Evolutionary conservation across 768 basidiomycete genomes (phyloP).

Genomic region (Naganishia friedmannii): DNA sequence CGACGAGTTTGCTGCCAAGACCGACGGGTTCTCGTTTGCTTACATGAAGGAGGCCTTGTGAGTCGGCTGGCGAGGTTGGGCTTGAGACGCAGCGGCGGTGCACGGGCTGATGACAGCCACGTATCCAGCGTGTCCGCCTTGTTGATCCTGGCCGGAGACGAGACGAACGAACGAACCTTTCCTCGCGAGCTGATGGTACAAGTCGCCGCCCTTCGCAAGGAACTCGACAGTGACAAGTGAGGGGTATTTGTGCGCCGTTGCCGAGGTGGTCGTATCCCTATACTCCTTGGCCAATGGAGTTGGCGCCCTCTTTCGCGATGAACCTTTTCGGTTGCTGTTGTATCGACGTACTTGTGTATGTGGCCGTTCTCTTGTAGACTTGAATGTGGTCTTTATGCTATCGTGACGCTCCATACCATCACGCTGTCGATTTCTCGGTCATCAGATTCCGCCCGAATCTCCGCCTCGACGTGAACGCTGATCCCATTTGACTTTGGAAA

Average conservation of each 20-base stretch:
- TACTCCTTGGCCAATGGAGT: too few relatives aligned
- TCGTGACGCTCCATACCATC: too few relatives aligned
- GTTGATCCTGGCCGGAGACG: constrained; percentile 62
- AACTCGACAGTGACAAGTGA: constrained; percentile 59
- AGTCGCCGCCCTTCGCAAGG: constrained; percentile 64
- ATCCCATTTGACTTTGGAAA: too few relatives aligned
- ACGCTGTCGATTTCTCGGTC: too few relatives aligned
- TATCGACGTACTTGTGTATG: too few relatives aligned
- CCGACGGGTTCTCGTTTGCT: constrained; percentile 74
- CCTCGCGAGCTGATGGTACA: constrained; percentile 58
- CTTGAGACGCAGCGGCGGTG: background rate
- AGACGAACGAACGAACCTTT: constrained; percentile 60
- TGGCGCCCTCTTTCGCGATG: too few relatives aligned
- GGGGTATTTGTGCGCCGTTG: constrained; percentile 5
- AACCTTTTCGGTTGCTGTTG: too few relatives aligned
- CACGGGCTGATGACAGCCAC: constrained; percentile 4
- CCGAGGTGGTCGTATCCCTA: too few relatives aligned
- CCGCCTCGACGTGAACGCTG: too few relatives aligned
- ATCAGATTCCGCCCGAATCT: too few relatives aligned
- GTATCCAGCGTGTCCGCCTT: constrained; percentile 65
- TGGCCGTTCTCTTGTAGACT: too few relatives aligned
- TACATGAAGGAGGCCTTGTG: constrained; percentile 88
- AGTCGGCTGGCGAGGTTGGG: constrained; percentile 40
- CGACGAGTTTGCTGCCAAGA: constrained; percentile 61
- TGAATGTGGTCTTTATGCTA: too few relatives aligned